phyloP scores from a whole-genome alignment of 2,329 filamentous ascomycete genomes.

The Stagonosporopsis chrysanthemi region DNA sequence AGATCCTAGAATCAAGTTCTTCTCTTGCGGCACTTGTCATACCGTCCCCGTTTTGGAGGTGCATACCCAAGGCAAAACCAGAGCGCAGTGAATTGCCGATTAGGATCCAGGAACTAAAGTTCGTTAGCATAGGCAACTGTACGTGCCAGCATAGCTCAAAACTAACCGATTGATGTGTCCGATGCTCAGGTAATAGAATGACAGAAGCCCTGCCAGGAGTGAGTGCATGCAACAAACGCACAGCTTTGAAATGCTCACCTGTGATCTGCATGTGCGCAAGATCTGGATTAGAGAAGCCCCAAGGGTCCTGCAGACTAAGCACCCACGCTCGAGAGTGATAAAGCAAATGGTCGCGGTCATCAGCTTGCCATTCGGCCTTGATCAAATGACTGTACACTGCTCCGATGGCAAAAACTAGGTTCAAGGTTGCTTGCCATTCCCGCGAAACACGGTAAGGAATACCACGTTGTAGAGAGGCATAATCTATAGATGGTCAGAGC shows the following conservation, averaged over 20 bases:
- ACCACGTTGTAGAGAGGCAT: conserved; percentile 27
- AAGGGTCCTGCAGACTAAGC: conserved; percentile 38
- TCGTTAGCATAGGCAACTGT: not conserved
- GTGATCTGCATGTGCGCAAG: conserved; percentile 50
- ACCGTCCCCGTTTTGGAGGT: conserved; percentile 45
- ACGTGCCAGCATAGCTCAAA: not conserved
- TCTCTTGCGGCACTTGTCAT: conserved; percentile 34
- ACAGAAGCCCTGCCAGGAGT: conserved; percentile 34
- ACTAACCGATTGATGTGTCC: conserved; percentile 52
- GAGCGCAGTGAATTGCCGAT: conserved; percentile 48
- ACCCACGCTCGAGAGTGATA: conserved; percentile 49
- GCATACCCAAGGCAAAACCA: conserved; percentile 47
- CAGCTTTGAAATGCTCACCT: conserved; percentile 2
- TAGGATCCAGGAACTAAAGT: conserved; percentile 46
- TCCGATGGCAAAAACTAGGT: conserved; percentile 53
- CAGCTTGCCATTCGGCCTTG: conserved; percentile 31
- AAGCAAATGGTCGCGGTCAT: conserved; percentile 43
- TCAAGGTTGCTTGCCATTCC: conserved; percentile 50
- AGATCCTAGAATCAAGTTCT: conserved; percentile 47
- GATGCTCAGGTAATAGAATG: conserved; percentile 50
- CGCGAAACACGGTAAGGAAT: conserved; percentile 20
- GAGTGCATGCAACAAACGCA: not conserved
- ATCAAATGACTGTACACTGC: conserved; percentile 45
- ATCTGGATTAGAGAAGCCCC: conserved; percentile 40
- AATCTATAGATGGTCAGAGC: conserved; percentile 21